Percentiles rank a stretch among this genome's conserved stretches.
phyloP scores from a whole-genome alignment of 495 filamentous ascomycete species.

The Neurospora sp. region DNA sequence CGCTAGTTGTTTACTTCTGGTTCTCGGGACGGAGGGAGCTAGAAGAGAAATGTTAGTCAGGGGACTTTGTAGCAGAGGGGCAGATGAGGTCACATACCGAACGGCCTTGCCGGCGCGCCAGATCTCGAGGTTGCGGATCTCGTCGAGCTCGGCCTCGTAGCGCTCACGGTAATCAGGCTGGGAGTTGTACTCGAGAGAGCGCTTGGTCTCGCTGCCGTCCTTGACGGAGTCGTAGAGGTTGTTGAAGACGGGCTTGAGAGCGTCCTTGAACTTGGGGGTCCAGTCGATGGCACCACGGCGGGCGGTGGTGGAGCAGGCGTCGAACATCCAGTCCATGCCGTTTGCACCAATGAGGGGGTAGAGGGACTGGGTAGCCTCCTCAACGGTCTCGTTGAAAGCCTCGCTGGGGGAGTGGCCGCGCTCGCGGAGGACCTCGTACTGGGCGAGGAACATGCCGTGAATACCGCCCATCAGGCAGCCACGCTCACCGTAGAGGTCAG shows the following conservation, averaged over 20 bases:
- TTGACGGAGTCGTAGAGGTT: conserved; percentile 86
- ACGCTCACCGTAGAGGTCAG: conserved; percentile 97
- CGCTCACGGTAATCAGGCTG: conserved; percentile 91
- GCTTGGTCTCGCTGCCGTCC: conserved; percentile 83
- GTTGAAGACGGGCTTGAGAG: conserved; percentile 96
- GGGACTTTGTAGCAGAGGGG: conserved; percentile 1
- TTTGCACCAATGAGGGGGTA: conserved; percentile 94
- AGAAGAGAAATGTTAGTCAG: conserved; percentile 12
- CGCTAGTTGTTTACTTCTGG: conserved; percentile 53
- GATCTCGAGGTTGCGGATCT: conserved; percentile 95
- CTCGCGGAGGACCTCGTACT: conserved; percentile 99
- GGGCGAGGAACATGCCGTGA: conserved; percentile 99
- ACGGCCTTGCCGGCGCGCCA: conserved; percentile 98
- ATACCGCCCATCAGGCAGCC: conserved; percentile 99
- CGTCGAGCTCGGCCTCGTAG: conserved; percentile 92
- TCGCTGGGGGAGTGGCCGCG: conserved; percentile 92
- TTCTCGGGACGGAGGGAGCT: conserved; percentile 86
- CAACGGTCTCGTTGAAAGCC: conserved; percentile 99
- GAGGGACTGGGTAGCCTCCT: conserved; percentile 95
- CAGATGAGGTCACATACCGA: conserved; percentile 40
- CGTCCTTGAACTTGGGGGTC: conserved; percentile 89
- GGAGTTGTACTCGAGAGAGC: conserved; percentile 89
- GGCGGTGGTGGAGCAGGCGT: conserved; percentile 96
- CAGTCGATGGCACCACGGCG: conserved; percentile 98
- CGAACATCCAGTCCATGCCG: conserved; percentile 99